Percentiles rank a stretch among this genome's conserved stretches.
Conservation (phyloP, 345 rosid genomes). For the Murraya paniculata region DNA sequence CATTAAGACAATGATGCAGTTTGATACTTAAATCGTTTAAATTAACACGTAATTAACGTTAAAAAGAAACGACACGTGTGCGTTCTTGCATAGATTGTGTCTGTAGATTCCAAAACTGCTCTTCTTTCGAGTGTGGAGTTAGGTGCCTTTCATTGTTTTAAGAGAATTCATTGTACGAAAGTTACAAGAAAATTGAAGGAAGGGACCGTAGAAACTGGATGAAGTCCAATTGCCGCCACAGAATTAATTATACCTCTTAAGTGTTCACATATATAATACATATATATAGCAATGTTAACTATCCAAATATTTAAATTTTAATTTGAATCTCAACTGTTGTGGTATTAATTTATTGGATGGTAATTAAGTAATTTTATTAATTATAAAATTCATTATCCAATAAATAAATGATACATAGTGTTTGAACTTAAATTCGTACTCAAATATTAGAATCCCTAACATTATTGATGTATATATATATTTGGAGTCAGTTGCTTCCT, state of each 20-base stretch:
- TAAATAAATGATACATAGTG: too few relatives aligned
- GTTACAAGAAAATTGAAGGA: constrained; percentile 3
- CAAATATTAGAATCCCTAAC: too few relatives aligned
- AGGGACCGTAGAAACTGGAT: constrained; percentile 10
- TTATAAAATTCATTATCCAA: too few relatives aligned
- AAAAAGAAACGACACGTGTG: constrained; percentile 17
- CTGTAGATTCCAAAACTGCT: constrained; percentile 11
- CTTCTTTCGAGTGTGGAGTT: not conserved
- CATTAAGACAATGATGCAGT: not conserved
- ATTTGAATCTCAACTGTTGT: too few relatives aligned
- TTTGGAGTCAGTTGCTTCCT: not conserved
- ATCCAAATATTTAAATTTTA: too few relatives aligned
- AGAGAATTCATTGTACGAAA: not conserved
- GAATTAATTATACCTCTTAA: too few relatives aligned
- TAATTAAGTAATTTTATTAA: too few relatives aligned
- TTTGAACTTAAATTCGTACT: too few relatives aligned
- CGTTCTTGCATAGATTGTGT: not conserved
- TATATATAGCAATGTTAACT: too few relatives aligned
- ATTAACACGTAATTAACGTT: not conserved
- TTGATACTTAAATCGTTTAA: not conserved
- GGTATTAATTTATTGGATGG: too few relatives aligned
- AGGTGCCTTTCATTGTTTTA: not conserved
- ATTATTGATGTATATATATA: too few relatives aligned
- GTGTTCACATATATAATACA: too few relatives aligned
- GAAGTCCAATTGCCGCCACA: constrained; percentile 11